A percentile compares a stretch with the other conserved stretches of the same genome.
phyloP scores from a whole-genome alignment of 148 eudicot species.

The Fagopyrum homotropicum region DNA sequence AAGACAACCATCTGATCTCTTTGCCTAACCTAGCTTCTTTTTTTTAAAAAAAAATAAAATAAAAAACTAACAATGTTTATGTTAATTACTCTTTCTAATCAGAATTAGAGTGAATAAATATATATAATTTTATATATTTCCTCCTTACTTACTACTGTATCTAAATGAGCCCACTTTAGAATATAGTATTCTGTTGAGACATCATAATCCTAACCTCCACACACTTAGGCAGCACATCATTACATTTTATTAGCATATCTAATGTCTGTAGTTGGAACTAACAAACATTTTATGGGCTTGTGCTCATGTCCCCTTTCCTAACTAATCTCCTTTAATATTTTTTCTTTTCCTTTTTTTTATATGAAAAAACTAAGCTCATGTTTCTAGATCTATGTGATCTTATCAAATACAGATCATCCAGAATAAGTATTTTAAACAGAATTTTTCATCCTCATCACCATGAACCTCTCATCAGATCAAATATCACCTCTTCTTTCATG shows the following conservation, averaged over 20 bases:
- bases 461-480: neutral
- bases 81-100: neutral
- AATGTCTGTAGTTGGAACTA: slow-evolving; percentile 7
- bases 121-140: neutral
- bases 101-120: neutral
- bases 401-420: slow-evolving; percentile 9
- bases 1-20: neutral
- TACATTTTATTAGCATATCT: slow-evolving; percentile 7
- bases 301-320: slow-evolving; percentile 9
- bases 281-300: slow-evolving; percentile 11
- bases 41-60: neutral
- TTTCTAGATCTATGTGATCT: slow-evolving; percentile 7
- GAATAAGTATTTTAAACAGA: neutral
- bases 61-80: no score
- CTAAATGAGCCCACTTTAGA: neutral
- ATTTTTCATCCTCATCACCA: neutral
- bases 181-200: neutral
- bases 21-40: neutral
- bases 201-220: neutral
- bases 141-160: neutral
- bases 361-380: neutral
- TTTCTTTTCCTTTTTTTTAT: no score
- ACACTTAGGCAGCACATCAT: no score
- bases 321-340: neutral
- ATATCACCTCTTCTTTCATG: neutral